A percentile compares a stretch with the other conserved stretches of the same genome.
These are phyloP conservation scores for Wickerhamiella infanticola DNA, from an alignment of 1,139 yeast species.

Conservation along the genomic window DNA sequence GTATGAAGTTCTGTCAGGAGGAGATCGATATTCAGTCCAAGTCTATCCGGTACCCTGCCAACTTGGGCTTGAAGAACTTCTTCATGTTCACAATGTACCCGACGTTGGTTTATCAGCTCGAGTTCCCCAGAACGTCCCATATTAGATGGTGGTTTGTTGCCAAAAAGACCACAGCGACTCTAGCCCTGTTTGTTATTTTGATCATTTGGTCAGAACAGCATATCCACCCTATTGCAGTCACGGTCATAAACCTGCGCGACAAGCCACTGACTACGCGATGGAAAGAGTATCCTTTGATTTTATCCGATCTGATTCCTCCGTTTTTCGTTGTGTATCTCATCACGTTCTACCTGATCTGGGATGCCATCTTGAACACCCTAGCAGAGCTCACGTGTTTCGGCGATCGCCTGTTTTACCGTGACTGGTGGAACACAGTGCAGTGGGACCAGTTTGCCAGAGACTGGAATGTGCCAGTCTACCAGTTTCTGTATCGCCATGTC, in stretches of 20 bases:
- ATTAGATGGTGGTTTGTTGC: conserved; percentile 58
- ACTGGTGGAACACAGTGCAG: conserved; percentile 94
- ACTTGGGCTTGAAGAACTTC: conserved; percentile 50
- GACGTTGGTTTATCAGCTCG: conserved; percentile 51
- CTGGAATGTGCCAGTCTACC: conserved; percentile 95
- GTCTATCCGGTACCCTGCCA: conserved; percentile 43
- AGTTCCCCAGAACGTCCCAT: conserved; percentile 57
- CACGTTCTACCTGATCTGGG: conserved; percentile 87
- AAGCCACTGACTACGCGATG: conserved; percentile 33
- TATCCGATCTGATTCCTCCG: conserved; percentile 68
- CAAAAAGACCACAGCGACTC: conserved; percentile 61
- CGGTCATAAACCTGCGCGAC: conserved; percentile 38
- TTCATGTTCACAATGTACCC: conserved; percentile 80
- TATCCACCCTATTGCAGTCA: conserved; percentile 60
- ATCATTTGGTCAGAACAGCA: conserved; percentile 62
- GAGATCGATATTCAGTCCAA: conserved; percentile 21
- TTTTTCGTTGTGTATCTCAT: conserved; percentile 59
- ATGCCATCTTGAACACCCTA: conserved; percentile 69
- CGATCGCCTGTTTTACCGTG: conserved; percentile 84
- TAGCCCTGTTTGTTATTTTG: conserved; percentile 79
- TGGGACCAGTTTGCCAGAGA: conserved; percentile 91
- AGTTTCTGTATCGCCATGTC: conserved; percentile 77
- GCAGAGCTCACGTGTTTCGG: conserved; percentile 80
- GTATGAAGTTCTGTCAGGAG: conserved; percentile 16
- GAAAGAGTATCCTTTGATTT: conserved; percentile 39